phyloP scores from a whole-genome alignment of 2,329 filamentous ascomycete species.

The Pseudogymnoascus sp. region DNA sequence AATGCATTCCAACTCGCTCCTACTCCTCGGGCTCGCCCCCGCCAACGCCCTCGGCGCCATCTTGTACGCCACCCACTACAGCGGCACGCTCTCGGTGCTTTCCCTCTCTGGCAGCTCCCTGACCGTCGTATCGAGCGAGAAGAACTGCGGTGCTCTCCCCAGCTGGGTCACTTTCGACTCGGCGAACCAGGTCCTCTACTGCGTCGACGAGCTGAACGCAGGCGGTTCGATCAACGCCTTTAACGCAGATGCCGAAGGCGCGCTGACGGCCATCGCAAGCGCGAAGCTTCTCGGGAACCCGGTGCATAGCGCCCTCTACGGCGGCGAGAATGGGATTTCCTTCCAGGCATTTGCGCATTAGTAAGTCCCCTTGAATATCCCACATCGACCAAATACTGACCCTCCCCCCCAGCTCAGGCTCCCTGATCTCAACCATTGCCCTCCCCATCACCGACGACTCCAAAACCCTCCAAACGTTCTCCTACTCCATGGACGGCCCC shows the following conservation, averaged over 20 bases:
- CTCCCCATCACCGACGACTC: slow-evolving; percentile 15
- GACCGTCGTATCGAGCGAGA: slow-evolving; percentile 16
- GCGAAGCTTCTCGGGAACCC: slow-evolving; percentile 13
- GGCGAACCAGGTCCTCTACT: slow-evolving; percentile 32
- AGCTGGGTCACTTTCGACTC: slow-evolving; percentile 39
- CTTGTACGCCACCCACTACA: slow-evolving; percentile 30
- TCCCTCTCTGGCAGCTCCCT: slow-evolving; percentile 26
- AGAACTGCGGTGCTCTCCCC: slow-evolving; percentile 28
- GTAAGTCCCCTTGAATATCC: slow-evolving; percentile 13
- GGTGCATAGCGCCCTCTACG: slow-evolving; percentile 20
- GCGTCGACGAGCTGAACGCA: slow-evolving; percentile 35
- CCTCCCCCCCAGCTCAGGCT: slow-evolving; percentile 12
- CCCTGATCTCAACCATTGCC: slow-evolving; percentile 19
- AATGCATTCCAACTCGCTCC: not conserved
- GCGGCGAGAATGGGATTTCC: slow-evolving; percentile 15
- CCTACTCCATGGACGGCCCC: slow-evolving; percentile 30
- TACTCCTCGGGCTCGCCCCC: not conserved
- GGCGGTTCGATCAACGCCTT: slow-evolving; percentile 30
- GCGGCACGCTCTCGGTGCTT: slow-evolving; percentile 35
- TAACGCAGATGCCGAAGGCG: slow-evolving; percentile 30
- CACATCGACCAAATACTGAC: slow-evolving; percentile 9
- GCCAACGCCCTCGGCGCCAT: not conserved
- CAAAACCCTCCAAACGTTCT: slow-evolving; percentile 31
- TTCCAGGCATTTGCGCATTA: slow-evolving; percentile 19
- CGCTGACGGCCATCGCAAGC: slow-evolving; percentile 28